phyloP scores from a whole-genome alignment of 2,329 filamentous ascomycete species.

The Huntiella decipiens region DNA sequence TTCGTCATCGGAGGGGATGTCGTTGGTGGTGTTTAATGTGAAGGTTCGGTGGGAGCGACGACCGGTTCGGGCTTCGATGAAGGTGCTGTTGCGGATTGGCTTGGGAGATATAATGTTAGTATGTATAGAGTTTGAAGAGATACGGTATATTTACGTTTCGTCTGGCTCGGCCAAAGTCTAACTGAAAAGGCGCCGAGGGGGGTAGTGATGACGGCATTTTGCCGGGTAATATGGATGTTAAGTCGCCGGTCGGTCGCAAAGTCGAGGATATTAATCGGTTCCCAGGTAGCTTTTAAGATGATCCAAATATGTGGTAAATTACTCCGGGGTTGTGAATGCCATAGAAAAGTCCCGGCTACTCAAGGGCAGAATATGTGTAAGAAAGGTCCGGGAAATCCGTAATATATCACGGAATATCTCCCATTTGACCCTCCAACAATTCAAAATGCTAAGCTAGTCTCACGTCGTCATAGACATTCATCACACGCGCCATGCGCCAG shows the following conservation, averaged over 20 bases:
- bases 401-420: too few relatives aligned
- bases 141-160: not conserved
- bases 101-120: constrained; percentile 16
- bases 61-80: constrained; percentile 71
- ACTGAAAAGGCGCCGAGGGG: not conserved
- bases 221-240: not conserved
- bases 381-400: too few relatives aligned
- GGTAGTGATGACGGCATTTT: constrained; percentile 6
- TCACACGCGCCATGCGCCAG: too few relatives aligned
- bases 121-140: not conserved
- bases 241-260: too few relatives aligned
- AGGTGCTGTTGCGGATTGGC: constrained; percentile 69
- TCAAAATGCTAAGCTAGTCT: too few relatives aligned
- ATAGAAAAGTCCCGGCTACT: too few relatives aligned
- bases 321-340: too few relatives aligned
- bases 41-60: constrained; percentile 67
- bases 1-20: constrained; percentile 16
- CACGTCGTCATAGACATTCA: not conserved
- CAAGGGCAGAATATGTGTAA: too few relatives aligned
- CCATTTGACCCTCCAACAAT: too few relatives aligned
- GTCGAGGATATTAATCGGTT: too few relatives aligned
- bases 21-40: constrained; percentile 33
- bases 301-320: too few relatives aligned
- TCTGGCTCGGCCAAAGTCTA: not conserved
- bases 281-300: too few relatives aligned